Base-by-base conservation (phyloP, 2,329 filamentous ascomycete species). In the Neurospora crassa region DNA sequence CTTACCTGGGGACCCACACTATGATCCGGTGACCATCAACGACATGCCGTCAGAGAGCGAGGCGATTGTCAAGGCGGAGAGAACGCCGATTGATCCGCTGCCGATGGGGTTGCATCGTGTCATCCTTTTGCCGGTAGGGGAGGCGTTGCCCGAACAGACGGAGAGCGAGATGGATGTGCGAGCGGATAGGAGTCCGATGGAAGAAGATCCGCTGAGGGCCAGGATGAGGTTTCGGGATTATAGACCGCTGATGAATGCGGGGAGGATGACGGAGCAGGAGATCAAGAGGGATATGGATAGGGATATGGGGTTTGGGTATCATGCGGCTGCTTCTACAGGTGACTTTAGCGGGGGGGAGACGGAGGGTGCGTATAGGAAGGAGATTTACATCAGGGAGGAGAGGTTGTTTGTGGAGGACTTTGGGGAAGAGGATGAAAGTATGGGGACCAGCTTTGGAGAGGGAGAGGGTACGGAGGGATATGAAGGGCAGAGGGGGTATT, bases 161-260 rank as follows among this genome's bases (percentile, higher is more conserved):
- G 73, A 74, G 37, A 71, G 71, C 10, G 75, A 77, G 73, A 73
- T 72, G 73, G 69, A 70, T 37, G 76, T 76, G 11, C 42, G 34
- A 18, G 74, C 74, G n/a, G 74, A 75, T 59, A 42, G 70, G 67
- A 63, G 63, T 16, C 18, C 53, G 53, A n/a, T 47, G 11, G 67
- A 43, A 70, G 72, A 74, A 8, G 70, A 75, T 70, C 73, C 73
- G 41, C 29, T 75, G 67, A 59, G 47, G 24, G 20, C 8, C 47
- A 59, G 12, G 20, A 29, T 24, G 47, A 1, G 12, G 1, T 59
- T 59, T 59, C 20, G 20, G 47, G 20, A 8, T 16, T 24, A 53
- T 11, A 20, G 45, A 24, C 45, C 45, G 45, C 45, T 53, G 45
- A 53, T 53, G 45, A 20, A 20, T 20, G 45, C 45, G n/a, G 45